Conservation (phyloP, 331 rosid species). For the Rhamnella rubrinervis region DNA sequence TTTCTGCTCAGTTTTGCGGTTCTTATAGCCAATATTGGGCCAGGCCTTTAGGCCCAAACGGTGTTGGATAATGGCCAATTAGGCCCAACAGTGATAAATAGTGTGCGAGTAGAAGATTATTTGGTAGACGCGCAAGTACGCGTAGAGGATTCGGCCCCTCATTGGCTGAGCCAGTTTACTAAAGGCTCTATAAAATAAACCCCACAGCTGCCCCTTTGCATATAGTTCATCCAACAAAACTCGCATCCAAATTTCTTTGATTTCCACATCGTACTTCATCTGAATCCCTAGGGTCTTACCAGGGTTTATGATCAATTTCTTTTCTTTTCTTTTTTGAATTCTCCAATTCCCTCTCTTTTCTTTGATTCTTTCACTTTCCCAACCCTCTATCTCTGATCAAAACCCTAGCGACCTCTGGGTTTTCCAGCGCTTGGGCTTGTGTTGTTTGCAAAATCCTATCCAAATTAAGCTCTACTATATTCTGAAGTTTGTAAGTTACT, state of each 20-base stretch:
- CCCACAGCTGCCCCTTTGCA: neutral
- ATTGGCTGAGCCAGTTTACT: conserved; percentile 14
- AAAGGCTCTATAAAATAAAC: conserved; percentile 31
- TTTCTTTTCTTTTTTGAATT: neutral
- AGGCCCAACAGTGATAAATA: neutral
- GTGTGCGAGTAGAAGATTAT: neutral
- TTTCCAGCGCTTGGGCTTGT: neutral
- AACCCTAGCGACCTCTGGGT: conserved; percentile 3
- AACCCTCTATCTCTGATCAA: neutral
- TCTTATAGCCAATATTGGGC: neutral
- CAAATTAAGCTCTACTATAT: too few relatives aligned
- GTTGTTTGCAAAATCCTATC: neutral
- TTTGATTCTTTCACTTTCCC: neutral
- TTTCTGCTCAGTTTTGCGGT: neutral
- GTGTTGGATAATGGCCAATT: neutral
- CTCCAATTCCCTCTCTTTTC: conserved; percentile 15
- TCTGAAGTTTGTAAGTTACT: conserved; percentile 6
- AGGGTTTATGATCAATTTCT: conserved; percentile 22
- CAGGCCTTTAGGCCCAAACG: neutral
- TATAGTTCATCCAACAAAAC: neutral
- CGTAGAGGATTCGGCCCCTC: neutral
- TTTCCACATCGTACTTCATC: conserved; percentile 4
- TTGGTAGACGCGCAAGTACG: neutral
- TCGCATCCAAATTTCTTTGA: neutral
- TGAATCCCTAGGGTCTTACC: conserved; percentile 12